Conservation (phyloP, 257 asterid species). For the Primulina tabacum region DNA sequence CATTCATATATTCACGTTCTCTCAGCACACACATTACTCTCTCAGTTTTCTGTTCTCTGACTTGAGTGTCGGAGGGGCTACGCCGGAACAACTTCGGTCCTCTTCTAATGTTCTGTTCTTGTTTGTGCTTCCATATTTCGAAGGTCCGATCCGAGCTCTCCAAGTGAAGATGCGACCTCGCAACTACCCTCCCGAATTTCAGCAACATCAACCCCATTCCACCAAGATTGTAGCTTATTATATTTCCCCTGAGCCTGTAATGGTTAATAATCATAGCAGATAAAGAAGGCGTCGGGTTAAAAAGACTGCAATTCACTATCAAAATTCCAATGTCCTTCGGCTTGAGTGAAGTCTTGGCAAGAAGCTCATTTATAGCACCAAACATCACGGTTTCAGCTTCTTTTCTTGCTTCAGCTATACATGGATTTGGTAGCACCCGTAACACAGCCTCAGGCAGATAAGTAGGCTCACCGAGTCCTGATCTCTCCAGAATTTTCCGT, state of each 20-base stretch:
- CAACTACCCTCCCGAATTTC: too few species aligned
- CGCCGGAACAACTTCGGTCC: too few species aligned
- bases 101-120: too few species aligned
- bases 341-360: slow-evolving; percentile 39
- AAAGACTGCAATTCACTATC: slow-evolving; percentile 48
- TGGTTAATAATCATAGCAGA: slow-evolving; percentile 48
- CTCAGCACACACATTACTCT: too few species aligned
- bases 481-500: slow-evolving; percentile 41
- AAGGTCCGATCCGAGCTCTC: too few species aligned
- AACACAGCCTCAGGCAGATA: slow-evolving; percentile 46
- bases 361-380: slow-evolving; percentile 49
- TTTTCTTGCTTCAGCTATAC: slow-evolving; percentile 47
- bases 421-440: slow-evolving; percentile 44
- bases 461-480: slow-evolving; percentile 49
- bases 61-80: too few species aligned
- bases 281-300: slow-evolving; percentile 48
- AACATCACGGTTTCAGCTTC: slow-evolving; percentile 50
- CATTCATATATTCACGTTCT: too few species aligned
- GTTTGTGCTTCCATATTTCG: too few species aligned
- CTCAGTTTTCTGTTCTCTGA: too few species aligned
- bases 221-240: slow-evolving; percentile 43
- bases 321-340: slow-evolving; percentile 50
- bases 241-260: slow-evolving; percentile 45
- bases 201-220: too few species aligned
- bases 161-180: too few species aligned